These are phyloP conservation scores for Pseudocercospora eumusae DNA, from an alignment of 2,329 filamentous ascomycete species.

Conservation along the genomic window DNA sequence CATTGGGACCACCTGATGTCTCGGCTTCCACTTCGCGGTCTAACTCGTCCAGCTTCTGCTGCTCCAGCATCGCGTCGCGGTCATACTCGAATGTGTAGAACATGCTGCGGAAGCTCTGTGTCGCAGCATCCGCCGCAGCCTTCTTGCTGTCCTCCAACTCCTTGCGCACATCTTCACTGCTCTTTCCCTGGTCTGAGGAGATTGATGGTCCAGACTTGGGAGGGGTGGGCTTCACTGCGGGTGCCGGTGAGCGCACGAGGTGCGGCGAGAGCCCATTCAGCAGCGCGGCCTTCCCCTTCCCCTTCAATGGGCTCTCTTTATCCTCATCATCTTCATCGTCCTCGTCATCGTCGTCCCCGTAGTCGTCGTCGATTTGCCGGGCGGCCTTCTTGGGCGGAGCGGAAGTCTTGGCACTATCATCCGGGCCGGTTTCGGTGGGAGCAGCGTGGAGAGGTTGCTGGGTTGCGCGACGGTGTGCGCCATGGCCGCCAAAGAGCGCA, in stretches of 20 bases:
- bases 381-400: slow-evolving; percentile 70
- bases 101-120: slow-evolving; percentile 85
- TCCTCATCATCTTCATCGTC: slow-evolving; percentile 52
- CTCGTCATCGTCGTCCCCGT: slow-evolving; percentile 77
- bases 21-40: slow-evolving; percentile 95
- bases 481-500: slow-evolving; percentile 65
- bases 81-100: slow-evolving; percentile 97
- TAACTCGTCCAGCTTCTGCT: slow-evolving; percentile 93
- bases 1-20: slow-evolving; percentile 66
- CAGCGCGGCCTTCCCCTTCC: slow-evolving; percentile 56
- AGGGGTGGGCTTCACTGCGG: slow-evolving; percentile 61
- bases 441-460: slow-evolving; percentile 20
- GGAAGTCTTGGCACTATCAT: slow-evolving; percentile 48
- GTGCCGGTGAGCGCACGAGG: slow-evolving; percentile 67
- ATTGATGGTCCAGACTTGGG: slow-evolving; percentile 57
- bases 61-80: slow-evolving; percentile 92
- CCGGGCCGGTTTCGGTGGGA: slow-evolving; percentile 16
- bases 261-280: slow-evolving; percentile 63
- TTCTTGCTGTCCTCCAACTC: slow-evolving; percentile 89
- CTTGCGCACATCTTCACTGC: slow-evolving; percentile 85
- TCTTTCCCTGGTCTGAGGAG: slow-evolving; percentile 60
- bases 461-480: slow-evolving; percentile 35
- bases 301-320: slow-evolving; percentile 52
- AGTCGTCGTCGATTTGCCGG: slow-evolving; percentile 79
- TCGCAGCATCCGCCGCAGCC: slow-evolving; percentile 84